Percentiles rank a stretch among this genome's conserved stretches.
These are phyloP conservation scores for Tephrocybe sp. DNA, from an alignment of 768 basidiomycete species.

Conservation along the genomic window DNA sequence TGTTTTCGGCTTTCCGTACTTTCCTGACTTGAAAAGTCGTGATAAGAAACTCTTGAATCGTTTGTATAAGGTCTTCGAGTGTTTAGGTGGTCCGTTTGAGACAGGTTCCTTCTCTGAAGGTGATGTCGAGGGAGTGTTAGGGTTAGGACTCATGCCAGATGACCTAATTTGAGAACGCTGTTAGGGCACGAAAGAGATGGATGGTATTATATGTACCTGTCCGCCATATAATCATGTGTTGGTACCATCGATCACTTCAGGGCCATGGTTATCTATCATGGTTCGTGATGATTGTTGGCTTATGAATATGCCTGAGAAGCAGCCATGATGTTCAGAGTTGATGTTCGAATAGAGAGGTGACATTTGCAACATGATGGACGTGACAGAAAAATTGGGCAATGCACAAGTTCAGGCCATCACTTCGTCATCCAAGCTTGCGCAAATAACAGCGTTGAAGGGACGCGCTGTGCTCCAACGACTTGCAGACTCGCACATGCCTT, in stretches of 20 bases:
- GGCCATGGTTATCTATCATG: no score
- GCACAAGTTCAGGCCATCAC: background rate
- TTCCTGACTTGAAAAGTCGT: conserved; percentile 3
- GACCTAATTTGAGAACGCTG: no score
- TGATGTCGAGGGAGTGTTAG: no score
- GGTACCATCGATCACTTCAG: no score
- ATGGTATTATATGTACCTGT: no score
- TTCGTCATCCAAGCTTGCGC: conserved; percentile 2
- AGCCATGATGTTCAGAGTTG: background rate
- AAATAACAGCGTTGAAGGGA: conserved; percentile 6
- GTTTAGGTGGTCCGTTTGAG: background rate
- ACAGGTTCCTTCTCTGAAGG: background rate
- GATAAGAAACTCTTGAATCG: conserved; percentile 9
- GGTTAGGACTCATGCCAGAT: no score
- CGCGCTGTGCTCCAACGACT: background rate
- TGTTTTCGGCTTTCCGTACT: background rate
- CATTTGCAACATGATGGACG: background rate
- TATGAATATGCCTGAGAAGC: background rate
- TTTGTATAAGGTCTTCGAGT: conserved; percentile 1
- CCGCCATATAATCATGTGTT: background rate
- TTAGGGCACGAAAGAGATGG: no score
- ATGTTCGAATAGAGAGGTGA: background rate
- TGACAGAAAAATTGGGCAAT: background rate
- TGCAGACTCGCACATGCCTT: conserved; percentile 6
- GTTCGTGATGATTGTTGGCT: no score